A percentile compares a stretch with the other conserved stretches of the same genome.
These are phyloP conservation scores for Geoglossum glabrum DNA, from an alignment of 495 filamentous ascomycete species.

Conservation along the genomic window DNA sequence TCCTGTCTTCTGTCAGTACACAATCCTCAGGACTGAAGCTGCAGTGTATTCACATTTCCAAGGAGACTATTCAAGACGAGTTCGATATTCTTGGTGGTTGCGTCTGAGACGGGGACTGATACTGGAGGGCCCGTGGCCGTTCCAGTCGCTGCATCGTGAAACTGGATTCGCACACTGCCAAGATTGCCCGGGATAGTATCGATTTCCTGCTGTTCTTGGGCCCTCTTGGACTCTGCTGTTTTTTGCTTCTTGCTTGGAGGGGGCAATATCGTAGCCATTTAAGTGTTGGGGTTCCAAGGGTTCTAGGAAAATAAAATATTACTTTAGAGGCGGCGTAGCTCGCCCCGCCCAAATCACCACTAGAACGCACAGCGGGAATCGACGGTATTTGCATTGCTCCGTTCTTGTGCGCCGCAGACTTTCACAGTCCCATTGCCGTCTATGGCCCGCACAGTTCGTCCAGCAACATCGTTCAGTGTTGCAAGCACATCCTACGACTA, in stretches of 20 bases:
- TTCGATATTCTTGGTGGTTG: conserved; percentile 76
- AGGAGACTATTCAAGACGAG: conserved; percentile 76
- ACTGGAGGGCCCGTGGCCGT: conserved; percentile 45
- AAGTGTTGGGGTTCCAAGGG: neutral
- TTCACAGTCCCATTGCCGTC: neutral
- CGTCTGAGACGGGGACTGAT: conserved; percentile 66
- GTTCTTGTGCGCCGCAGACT: neutral
- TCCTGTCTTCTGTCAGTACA: conserved; percentile 23
- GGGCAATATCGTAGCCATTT: conserved; percentile 75
- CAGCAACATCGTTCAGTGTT: conserved; percentile 19
- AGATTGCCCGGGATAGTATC: conserved; percentile 46
- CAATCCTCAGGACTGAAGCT: neutral
- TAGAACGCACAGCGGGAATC: neutral
- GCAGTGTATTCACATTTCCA: conserved; percentile 40
- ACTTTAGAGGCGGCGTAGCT: too few species aligned
- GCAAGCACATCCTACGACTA: conserved; percentile 17
- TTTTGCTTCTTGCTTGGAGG: conserved; percentile 84
- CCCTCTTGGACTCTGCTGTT: conserved; percentile 50
- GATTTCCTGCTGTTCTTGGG: conserved; percentile 57
- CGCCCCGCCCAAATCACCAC: too few species aligned
- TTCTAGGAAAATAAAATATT: neutral
- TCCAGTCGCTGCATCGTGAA: conserved; percentile 67
- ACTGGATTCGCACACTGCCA: conserved; percentile 67
- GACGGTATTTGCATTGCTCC: neutral
- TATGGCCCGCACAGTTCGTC: conserved; percentile 12